phyloP scores from a whole-genome alignment of 2,329 filamentous ascomycete species.

The Botrytis aclada region DNA sequence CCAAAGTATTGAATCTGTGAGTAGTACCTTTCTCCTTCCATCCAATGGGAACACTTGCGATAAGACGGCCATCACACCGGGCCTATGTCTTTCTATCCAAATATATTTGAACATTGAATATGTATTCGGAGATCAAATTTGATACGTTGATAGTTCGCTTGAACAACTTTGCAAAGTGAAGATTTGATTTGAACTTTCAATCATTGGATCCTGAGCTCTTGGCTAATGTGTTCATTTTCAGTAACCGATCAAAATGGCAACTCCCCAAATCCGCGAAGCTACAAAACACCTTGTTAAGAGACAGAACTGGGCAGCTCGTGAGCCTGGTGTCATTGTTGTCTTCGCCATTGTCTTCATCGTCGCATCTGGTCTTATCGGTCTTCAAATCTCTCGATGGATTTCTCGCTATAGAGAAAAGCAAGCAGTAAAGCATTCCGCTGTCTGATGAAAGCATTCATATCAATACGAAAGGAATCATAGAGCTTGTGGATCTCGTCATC shows the following conservation, averaged over 20 bases:
- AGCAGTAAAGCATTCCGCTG: background rate
- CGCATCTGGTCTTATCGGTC: constrained; percentile 46
- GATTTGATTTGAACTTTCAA: background rate
- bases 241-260: constrained; percentile 25
- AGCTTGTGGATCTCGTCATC: background rate
- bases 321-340: constrained; percentile 60
- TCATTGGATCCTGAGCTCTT: background rate
- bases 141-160: background rate
- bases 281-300: constrained; percentile 49
- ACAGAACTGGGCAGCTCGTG: constrained; percentile 53
- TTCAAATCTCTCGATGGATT: constrained; percentile 49
- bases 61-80: background rate
- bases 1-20: background rate
- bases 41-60: background rate
- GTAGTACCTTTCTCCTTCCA: background rate
- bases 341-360: constrained; percentile 60
- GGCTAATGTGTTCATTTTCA: constrained; percentile 13
- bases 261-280: constrained; percentile 23
- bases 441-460: background rate
- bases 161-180: background rate
- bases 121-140: too few species aligned
- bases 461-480: background rate
- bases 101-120: background rate
- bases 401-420: constrained; percentile 28
- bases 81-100: background rate